These are phyloP conservation scores for Metroxylon sagu DNA, from an alignment of 176 grass and related monocot species.

Conservation along the genomic window DNA sequence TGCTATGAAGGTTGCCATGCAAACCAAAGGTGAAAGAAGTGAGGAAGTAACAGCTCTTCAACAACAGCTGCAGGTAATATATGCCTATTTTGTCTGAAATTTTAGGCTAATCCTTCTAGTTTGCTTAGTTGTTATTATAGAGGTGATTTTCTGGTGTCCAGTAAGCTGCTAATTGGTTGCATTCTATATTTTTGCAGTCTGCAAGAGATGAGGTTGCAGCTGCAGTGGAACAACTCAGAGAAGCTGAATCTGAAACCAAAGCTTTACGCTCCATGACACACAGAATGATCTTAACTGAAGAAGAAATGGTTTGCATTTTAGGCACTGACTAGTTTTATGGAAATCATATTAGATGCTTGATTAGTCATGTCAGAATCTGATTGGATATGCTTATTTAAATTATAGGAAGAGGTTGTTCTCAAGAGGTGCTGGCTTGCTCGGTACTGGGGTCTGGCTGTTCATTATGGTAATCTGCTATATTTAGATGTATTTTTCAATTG, in stretches of 20 bases:
- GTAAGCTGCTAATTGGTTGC: too few relatives aligned
- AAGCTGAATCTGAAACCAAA: constrained; percentile 66
- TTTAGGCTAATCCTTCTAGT: too few relatives aligned
- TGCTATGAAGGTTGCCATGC: constrained; percentile 32
- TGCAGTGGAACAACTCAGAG: constrained; percentile 49
- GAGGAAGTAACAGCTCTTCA: constrained; percentile 59
- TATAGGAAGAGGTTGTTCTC: constrained; percentile 77
- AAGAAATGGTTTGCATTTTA: constrained; percentile 68
- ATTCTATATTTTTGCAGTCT: constrained; percentile 27
- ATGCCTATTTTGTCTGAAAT: too few relatives aligned
- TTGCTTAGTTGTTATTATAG: too few relatives aligned
- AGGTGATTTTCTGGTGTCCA: too few relatives aligned
- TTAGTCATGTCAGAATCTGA: background rate
- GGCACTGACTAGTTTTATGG: background rate
- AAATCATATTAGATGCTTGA: too few relatives aligned
- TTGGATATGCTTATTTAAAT: constrained; percentile 13
- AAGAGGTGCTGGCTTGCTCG: constrained; percentile 98
- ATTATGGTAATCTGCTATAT: constrained; percentile 44
- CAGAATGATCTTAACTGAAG: constrained; percentile 79
- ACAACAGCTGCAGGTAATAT: constrained; percentile 63
- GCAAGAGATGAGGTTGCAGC: constrained; percentile 38
- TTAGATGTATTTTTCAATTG: background rate
- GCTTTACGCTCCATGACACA: constrained; percentile 65
- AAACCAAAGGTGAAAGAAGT: constrained; percentile 56
- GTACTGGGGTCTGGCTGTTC: constrained; percentile 82